Evolutionary conservation across 345 rosid genomes (phyloP), one percentile per base, ranked within the genome.

Genomic region (Pugionium cornutum): DNA sequence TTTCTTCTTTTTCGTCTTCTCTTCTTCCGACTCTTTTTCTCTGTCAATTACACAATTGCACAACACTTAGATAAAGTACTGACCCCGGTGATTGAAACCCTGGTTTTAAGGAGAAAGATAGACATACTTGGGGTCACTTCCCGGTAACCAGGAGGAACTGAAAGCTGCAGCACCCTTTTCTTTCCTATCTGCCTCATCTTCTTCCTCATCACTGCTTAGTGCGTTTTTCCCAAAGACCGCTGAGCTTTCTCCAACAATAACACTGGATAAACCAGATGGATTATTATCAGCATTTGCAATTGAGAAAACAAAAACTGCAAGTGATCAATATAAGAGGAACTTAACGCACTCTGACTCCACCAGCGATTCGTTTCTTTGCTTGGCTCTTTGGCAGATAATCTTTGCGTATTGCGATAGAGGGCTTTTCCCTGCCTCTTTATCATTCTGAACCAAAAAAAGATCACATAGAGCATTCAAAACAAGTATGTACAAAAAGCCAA

Each of bases 71-170:
- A 18, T 18, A 18, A 18, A 18, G 18, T 18, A 18, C 18, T 18
- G 18, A 18, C 18, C 18, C 18, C 18, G 18, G 18, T 18, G 18
- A 18, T 97, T 88, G 70, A 31, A 5, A 40, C 27, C 18, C 18
- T 18, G 18, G 18, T 2, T 27, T 62, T 30, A 18, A 9, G 63
- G 61, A 59, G 48, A 10, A 18, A 58, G 58, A 70, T 26, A 52
- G 32, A 62, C 83, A 30, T 84, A 88, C 97, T 78, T 82, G 53
- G 92, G 53, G 75, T 75, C 76, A 46, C 74, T 70, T 71, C 84
- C 84, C 0, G 97, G 99, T 77, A 91, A 77, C 99, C 99, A 91
- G 52, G 91, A 80, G 31, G 97, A 90, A 74, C 81, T 78, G 68
- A 91, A 86, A 74, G 83, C 83, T 31, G 80, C 68, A 58, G 86